Conservation (phyloP, 257 asterid genomes). For the Cynanchum wilfordii region DNA sequence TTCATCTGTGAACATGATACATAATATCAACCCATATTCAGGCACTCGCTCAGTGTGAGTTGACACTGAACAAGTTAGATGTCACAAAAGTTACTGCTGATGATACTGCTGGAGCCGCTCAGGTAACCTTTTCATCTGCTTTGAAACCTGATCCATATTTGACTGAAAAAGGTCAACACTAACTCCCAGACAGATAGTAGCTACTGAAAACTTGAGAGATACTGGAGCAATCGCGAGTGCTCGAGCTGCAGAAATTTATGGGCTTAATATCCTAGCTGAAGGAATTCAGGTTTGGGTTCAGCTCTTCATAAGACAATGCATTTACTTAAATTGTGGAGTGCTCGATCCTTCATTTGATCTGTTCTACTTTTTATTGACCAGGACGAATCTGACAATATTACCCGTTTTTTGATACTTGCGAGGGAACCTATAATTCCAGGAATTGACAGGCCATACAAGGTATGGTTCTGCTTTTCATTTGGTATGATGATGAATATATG, state of each 20-base stretch:
- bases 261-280: slow-evolving; percentile 78
- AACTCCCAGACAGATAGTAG: slow-evolving; percentile 59
- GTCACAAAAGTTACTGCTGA: slow-evolving; percentile 47
- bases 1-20: slow-evolving; percentile 2
- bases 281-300: slow-evolving; percentile 57
- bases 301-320: neutral
- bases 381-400: slow-evolving; percentile 70
- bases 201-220: slow-evolving; percentile 54
- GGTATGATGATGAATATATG: neutral
- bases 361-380: slow-evolving; percentile 30
- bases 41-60: slow-evolving; percentile 83
- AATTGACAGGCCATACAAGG: slow-evolving; percentile 40
- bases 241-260: slow-evolving; percentile 82
- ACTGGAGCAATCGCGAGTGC: slow-evolving; percentile 84
- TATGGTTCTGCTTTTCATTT: slow-evolving; percentile 11
- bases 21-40: slow-evolving; percentile 21
- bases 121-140: slow-evolving; percentile 41
- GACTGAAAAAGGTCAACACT: slow-evolving; percentile 5
- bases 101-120: slow-evolving; percentile 91
- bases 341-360: slow-evolving; percentile 17
- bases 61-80: slow-evolving; percentile 47
- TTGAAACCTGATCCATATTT: slow-evolving; percentile 8
- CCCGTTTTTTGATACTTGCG: slow-evolving; percentile 86
- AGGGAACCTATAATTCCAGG: slow-evolving; percentile 55
- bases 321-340: too few species aligned